Conservation (phyloP, 306 rosid genomes). For the Citrullus amarus region DNA sequence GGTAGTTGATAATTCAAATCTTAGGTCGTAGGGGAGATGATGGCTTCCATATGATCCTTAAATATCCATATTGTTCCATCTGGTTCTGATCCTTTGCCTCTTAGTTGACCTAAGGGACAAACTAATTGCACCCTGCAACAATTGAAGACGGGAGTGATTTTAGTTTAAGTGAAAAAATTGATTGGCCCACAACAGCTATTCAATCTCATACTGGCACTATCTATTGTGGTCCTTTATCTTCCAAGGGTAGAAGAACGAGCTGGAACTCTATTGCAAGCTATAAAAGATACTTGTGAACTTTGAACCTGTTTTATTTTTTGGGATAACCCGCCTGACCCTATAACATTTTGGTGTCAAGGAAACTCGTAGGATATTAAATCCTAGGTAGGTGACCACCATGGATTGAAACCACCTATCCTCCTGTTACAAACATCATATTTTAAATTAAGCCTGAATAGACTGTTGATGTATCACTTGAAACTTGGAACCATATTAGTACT, state of each 20-base stretch:
- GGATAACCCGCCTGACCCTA: no score
- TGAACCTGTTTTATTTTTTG: no score
- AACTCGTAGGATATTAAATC: no score
- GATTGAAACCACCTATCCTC: not conserved
- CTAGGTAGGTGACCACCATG: no score
- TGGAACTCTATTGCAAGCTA: not conserved
- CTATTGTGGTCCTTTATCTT: not conserved
- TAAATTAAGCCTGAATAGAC: not conserved
- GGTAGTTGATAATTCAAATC: not conserved
- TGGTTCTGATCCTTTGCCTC: not conserved
- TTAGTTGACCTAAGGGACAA: not conserved
- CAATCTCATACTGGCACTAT: not conserved
- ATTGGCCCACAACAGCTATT: not conserved
- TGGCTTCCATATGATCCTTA: not conserved
- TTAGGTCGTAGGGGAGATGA: not conserved
- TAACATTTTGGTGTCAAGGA: no score
- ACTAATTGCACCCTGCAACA: not conserved
- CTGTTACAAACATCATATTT: not conserved
- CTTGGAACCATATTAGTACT: not conserved
- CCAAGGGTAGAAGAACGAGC: not conserved
- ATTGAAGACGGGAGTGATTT: not conserved
- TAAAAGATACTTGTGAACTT: not conserved
- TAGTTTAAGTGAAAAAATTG: not conserved
- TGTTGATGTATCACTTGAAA: not conserved
- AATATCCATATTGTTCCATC: not conserved